Evolutionary conservation across 2,329 filamentous ascomycete genomes (phyloP).

Genomic region (Alternaria sp.): DNA sequence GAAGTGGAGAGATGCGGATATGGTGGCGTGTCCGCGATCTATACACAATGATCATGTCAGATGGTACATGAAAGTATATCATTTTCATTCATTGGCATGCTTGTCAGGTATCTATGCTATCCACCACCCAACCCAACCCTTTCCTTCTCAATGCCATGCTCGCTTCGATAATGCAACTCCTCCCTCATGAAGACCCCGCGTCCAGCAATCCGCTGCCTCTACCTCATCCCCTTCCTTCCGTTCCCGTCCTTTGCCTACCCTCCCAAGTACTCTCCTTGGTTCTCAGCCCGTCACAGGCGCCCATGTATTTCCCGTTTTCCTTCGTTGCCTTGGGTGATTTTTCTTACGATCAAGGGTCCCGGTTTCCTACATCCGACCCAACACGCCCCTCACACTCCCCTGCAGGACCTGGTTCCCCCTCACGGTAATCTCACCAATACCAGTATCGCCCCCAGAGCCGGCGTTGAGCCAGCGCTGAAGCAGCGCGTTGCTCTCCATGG

Average conservation of each 20-base stretch:
- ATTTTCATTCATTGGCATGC: not conserved
- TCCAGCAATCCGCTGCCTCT: not conserved
- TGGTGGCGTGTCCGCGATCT: no score
- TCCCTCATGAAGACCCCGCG: not conserved
- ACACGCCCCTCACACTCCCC: conserved; percentile 58
- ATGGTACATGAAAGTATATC: not conserved
- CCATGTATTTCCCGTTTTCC: no score
- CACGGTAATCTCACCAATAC: conserved; percentile 62
- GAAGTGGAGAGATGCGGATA: no score
- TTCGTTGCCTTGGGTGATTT: no score
- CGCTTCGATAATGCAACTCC: not conserved
- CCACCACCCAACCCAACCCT: not conserved
- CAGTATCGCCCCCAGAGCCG: conserved; percentile 59
- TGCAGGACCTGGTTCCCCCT: conserved; percentile 62
- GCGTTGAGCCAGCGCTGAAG: conserved; percentile 74
- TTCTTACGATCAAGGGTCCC: no score
- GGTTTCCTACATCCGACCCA: conserved; percentile 39
- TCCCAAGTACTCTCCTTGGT: not conserved
- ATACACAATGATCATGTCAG: no score
- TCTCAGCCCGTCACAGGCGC: not conserved
- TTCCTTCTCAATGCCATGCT: not conserved
- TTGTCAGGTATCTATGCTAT: not conserved
- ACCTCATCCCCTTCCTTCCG: not conserved
- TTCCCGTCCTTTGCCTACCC: not conserved
- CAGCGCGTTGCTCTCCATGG: conserved; percentile 91